phyloP scores from a whole-genome alignment of 2,329 filamentous ascomycete species.

The Pseudocercospora vitis region DNA sequence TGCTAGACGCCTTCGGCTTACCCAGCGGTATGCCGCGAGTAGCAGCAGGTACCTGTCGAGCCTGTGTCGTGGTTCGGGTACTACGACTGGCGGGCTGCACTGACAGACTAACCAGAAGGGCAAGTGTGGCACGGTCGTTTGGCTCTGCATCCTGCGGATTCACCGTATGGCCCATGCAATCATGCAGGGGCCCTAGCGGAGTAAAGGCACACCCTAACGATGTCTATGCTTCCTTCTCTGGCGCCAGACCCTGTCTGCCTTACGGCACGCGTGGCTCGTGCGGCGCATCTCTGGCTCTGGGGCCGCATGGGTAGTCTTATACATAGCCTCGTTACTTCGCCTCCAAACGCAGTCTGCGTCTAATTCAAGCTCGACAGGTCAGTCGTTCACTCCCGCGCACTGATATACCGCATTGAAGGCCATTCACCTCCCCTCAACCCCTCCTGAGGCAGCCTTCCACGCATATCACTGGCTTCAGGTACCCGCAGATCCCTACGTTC shows the following conservation, averaged over 20 bases:
- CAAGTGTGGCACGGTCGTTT: slow-evolving; percentile 17
- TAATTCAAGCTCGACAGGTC: slow-evolving; percentile 20
- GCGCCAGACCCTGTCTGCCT: slow-evolving; percentile 17
- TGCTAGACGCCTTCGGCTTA: slow-evolving; percentile 11
- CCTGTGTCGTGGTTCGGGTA: slow-evolving; percentile 48
- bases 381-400: slow-evolving; percentile 12
- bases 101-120: slow-evolving; percentile 9
- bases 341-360: slow-evolving; percentile 25
- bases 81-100: slow-evolving; percentile 6
- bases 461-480: slow-evolving; percentile 18
- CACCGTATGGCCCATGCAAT: slow-evolving; percentile 17
- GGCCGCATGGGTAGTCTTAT: slow-evolving; percentile 31
- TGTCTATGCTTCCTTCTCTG: slow-evolving; percentile 22
- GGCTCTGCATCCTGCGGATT: slow-evolving; percentile 18
- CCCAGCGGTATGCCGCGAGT: slow-evolving; percentile 14
- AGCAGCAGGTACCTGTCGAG: slow-evolving; percentile 59
- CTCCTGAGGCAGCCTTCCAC: slow-evolving; percentile 21
- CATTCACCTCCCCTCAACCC: slow-evolving; percentile 6
- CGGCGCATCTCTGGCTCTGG: slow-evolving; percentile 31
- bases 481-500: slow-evolving; percentile 20
- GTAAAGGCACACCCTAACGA: slow-evolving; percentile 22
- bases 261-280: slow-evolving; percentile 27
- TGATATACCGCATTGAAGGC: slow-evolving; percentile 12
- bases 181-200: slow-evolving; percentile 23
- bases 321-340: slow-evolving; percentile 34